A percentile compares a stretch with the other conserved stretches of the same genome.
Conservation (phyloP, 768 basidiomycete genomes). For the Plicaturopsis crispa region DNA sequence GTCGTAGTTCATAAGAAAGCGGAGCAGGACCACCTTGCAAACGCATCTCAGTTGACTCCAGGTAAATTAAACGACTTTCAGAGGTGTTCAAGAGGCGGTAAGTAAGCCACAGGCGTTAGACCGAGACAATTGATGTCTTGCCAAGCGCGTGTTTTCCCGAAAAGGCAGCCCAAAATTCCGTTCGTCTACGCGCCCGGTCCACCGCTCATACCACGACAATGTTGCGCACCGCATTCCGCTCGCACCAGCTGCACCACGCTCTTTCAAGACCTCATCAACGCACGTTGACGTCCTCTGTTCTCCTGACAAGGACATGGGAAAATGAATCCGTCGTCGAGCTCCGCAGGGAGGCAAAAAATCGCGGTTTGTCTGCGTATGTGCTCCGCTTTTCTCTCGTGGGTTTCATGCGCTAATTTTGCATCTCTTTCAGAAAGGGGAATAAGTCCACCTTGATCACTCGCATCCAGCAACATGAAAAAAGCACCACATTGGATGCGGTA, state of each 20-base stretch:
- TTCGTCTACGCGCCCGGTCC: too few relatives aligned
- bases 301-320: conserved; percentile 51
- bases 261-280: background rate
- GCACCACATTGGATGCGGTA: conserved; percentile 13
- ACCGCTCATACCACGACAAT: too few relatives aligned
- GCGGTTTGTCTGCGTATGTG: conserved; percentile 49
- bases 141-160: too few relatives aligned
- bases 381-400: conserved; percentile 3
- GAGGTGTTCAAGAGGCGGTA: too few relatives aligned
- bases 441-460: conserved; percentile 50
- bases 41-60: too few relatives aligned
- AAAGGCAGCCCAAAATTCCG: too few relatives aligned
- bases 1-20: too few relatives aligned
- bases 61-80: too few relatives aligned
- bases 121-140: too few relatives aligned
- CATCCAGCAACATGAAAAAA: conserved; percentile 42
- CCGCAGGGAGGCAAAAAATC: conserved; percentile 43
- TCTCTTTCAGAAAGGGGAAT: conserved; percentile 41
- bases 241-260: conserved; percentile 8
- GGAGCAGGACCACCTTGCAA: too few relatives aligned
- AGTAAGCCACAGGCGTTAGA: too few relatives aligned
- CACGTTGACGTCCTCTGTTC: conserved; percentile 43
- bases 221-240: conserved; percentile 17
- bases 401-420: conserved; percentile 4
- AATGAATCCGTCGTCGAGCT: conserved; percentile 41